A percentile compares a stretch with the other conserved stretches of the same genome.
These are phyloP conservation scores for Phytophthora citrophthora DNA, from an alignment of 352 stramenopile genomes.

Conservation along the genomic window DNA sequence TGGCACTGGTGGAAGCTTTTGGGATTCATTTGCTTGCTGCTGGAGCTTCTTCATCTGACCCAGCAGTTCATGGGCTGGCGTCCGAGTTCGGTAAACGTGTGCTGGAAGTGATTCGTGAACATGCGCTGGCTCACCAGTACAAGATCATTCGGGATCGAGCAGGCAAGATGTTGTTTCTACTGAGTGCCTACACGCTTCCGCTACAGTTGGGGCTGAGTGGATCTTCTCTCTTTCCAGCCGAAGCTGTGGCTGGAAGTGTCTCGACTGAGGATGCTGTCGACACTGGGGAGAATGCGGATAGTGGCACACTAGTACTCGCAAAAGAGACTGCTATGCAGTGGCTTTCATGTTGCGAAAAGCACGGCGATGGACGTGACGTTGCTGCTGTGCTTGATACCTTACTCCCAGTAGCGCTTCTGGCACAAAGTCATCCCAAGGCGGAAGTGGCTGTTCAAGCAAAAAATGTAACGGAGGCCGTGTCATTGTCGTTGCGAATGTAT, in stretches of 20 bases:
- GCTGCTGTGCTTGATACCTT: slow-evolving; percentile 51
- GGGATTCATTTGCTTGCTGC: slow-evolving; percentile 53
- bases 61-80: slow-evolving; percentile 13
- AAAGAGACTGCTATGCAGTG: slow-evolving; percentile 80
- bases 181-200: slow-evolving; percentile 29
- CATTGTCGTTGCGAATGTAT: slow-evolving; percentile 63
- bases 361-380: slow-evolving; percentile 55
- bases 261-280: slow-evolving; percentile 1
- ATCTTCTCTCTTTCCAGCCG: neutral
- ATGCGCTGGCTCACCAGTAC: slow-evolving; percentile 74
- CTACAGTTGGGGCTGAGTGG: neutral
- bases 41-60: slow-evolving; percentile 10
- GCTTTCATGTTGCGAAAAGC: slow-evolving; percentile 58
- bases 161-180: slow-evolving; percentile 64
- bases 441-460: slow-evolving; percentile 74
- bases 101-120: slow-evolving; percentile 48
- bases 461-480: slow-evolving; percentile 61
- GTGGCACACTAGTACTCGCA: slow-evolving; percentile 38
- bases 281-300: slow-evolving; percentile 8
- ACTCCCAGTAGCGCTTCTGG: slow-evolving; percentile 69
- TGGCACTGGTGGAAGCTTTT: slow-evolving; percentile 60
- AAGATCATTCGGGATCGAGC: slow-evolving; percentile 80
- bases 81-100: slow-evolving; percentile 37
- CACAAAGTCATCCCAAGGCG: slow-evolving; percentile 71
- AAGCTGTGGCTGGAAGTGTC: neutral